These are phyloP conservation scores for Escallonia rubra DNA, from an alignment of 129 eudicot species.

Conservation along the genomic window DNA sequence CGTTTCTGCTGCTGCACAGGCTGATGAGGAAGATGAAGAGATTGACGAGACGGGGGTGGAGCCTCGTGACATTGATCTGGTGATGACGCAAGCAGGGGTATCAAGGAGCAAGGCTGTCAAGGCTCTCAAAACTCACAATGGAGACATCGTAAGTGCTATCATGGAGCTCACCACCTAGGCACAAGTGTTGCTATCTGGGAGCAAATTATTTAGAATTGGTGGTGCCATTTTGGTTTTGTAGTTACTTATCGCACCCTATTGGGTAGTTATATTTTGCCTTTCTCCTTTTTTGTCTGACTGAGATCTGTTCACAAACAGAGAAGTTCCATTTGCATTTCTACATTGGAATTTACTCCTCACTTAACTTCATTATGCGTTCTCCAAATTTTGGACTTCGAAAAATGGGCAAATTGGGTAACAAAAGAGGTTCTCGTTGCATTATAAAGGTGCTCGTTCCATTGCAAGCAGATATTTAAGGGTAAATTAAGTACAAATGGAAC, in stretches of 20 bases:
- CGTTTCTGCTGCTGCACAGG: conserved; percentile 20
- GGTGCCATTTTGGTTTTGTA: not conserved
- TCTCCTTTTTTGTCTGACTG: conserved; percentile 1
- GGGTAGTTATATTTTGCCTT: not conserved
- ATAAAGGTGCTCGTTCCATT: no score
- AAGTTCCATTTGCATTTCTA: not conserved
- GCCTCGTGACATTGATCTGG: conserved; percentile 45
- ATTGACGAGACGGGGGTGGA: conserved; percentile 49
- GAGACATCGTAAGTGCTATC: conserved; percentile 55
- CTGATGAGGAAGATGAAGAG: conserved; percentile 57
- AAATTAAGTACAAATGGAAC: no score
- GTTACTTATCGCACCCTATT: not conserved
- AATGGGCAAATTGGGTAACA: no score
- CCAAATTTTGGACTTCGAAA: no score
- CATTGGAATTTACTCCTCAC: not conserved
- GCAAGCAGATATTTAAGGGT: no score
- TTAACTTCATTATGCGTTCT: no score
- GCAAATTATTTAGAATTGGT: not conserved
- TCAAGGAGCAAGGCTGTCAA: conserved; percentile 50
- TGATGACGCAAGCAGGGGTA: conserved; percentile 48
- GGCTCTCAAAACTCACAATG: conserved; percentile 47
- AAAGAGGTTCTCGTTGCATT: no score
- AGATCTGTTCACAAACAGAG: not conserved
- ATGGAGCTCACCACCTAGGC: conserved; percentile 50
- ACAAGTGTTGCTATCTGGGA: not conserved